These are phyloP conservation scores for Penicillium sp. DNA, from an alignment of 2,329 filamentous ascomycete genomes.

Conservation along the genomic window DNA sequence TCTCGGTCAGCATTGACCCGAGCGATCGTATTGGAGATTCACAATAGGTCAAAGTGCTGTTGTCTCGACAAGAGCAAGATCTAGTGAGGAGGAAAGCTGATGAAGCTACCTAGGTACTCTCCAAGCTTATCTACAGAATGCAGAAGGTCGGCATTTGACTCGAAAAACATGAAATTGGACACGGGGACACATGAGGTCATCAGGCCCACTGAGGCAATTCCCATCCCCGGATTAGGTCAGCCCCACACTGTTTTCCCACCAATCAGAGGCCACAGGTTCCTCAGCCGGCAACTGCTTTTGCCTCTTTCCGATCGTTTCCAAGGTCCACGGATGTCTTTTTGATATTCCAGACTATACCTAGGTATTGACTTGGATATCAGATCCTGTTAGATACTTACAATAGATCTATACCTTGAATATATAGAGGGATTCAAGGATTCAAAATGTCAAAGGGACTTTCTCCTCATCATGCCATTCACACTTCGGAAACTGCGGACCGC, in stretches of 20 bases:
- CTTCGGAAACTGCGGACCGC: constrained; percentile 5
- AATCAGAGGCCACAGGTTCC: constrained; percentile 8
- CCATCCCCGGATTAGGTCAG: constrained; percentile 15
- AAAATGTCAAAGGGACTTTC: background rate
- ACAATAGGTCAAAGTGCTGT: background rate
- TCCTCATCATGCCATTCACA: background rate
- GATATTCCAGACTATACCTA: background rate
- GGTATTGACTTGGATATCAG: background rate
- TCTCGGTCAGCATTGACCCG: background rate
- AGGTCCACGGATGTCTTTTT: background rate
- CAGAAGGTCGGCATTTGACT: constrained; percentile 19
- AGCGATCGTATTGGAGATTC: background rate
- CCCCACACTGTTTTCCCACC: background rate
- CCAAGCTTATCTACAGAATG: constrained; percentile 7
- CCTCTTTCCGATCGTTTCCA: background rate
- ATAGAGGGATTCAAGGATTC: background rate
- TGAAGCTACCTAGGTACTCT: background rate
- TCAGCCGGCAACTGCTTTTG: constrained; percentile 13
- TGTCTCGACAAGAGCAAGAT: background rate
- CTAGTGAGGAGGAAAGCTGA: background rate
- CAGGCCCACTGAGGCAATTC: background rate
- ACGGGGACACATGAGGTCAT: constrained; percentile 10
- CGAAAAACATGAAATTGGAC: background rate
- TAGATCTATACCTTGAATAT: background rate
- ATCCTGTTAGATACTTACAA: background rate